phyloP scores from a whole-genome alignment of 495 filamentous ascomycete genomes.

The Penicillium dipodomyicola region DNA sequence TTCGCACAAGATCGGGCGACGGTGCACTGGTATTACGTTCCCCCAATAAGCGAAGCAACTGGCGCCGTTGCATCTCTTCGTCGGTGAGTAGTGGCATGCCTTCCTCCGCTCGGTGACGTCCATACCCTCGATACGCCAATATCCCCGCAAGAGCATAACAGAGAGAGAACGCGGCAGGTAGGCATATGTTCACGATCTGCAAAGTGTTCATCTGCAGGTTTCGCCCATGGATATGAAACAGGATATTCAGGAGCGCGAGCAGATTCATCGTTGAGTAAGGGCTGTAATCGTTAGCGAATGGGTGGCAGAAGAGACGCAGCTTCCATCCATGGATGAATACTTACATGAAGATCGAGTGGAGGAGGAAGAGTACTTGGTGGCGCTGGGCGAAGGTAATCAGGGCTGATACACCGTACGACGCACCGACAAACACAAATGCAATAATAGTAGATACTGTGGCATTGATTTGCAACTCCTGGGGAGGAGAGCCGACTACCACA shows the following conservation, averaged over 20 bases:
- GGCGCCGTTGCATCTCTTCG: slow-evolving; percentile 41
- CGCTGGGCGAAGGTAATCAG: neutral
- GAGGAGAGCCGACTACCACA: neutral
- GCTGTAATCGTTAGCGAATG: slow-evolving; percentile 11
- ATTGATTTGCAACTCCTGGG: slow-evolving; percentile 2
- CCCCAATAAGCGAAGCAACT: slow-evolving; percentile 34
- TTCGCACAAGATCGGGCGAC: slow-evolving; percentile 25
- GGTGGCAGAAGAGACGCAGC: neutral
- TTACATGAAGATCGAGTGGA: neutral
- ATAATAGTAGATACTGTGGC: neutral
- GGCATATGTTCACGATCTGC: slow-evolving; percentile 24
- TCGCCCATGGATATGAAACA: slow-evolving; percentile 34
- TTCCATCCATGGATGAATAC: neutral
- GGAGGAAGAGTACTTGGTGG: neutral
- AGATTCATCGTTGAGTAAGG: slow-evolving; percentile 31
- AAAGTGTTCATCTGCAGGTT: slow-evolving; percentile 24
- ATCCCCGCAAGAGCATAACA: slow-evolving; percentile 30
- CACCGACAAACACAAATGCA: neutral
- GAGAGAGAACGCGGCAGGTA: slow-evolving; percentile 27
- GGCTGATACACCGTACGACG: neutral
- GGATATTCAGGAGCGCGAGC: slow-evolving; percentile 33
- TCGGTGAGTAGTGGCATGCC: slow-evolving; percentile 30
- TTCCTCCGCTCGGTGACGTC: slow-evolving; percentile 12
- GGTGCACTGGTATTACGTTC: slow-evolving; percentile 20
- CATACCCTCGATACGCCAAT: slow-evolving; percentile 25